A percentile compares a stretch with the other conserved stretches of the same genome.
Evolutionary conservation across 2,329 filamentous ascomycete species (phyloP).

Genomic region (Paramyrothecium roridum): DNA sequence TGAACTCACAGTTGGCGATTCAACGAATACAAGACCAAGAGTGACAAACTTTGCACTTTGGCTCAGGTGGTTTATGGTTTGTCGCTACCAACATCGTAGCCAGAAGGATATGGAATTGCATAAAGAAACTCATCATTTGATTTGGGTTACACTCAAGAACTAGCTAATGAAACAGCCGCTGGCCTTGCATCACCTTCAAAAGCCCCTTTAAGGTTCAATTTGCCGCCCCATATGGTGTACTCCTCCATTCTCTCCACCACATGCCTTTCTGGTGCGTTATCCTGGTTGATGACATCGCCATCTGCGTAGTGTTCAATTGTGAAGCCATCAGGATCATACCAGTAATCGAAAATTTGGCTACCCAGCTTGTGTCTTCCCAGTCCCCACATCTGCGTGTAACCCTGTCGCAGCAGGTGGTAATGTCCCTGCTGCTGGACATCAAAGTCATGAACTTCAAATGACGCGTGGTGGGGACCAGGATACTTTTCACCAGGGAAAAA

Average conservation of each 20-base stretch:
- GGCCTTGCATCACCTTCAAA: background rate
- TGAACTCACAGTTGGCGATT: no score
- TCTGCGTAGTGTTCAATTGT: slow-evolving; percentile 61
- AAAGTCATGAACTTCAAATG: slow-evolving; percentile 52
- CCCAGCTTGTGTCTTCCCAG: slow-evolving; percentile 60
- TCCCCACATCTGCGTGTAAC: slow-evolving; percentile 55
- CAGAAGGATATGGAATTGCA: no score
- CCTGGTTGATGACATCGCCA: slow-evolving; percentile 56
- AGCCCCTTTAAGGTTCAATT: background rate
- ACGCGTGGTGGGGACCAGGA: slow-evolving; percentile 16
- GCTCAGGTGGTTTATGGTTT: no score
- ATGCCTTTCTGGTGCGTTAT: slow-evolving; percentile 22
- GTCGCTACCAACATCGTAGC: no score
- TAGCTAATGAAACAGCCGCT: background rate
- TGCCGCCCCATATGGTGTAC: background rate
- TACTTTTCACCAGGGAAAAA: background rate
- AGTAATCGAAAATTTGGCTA: slow-evolving; percentile 63
- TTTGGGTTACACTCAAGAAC: no score
- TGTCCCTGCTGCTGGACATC: slow-evolving; percentile 60
- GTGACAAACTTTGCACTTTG: no score
- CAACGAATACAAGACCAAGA: no score
- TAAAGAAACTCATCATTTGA: no score
- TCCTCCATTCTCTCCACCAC: background rate
- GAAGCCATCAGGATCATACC: slow-evolving; percentile 51
- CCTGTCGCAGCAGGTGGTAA: slow-evolving; percentile 51